Evolutionary conservation across 1,284 basidiomycete genomes (phyloP), one percentile per base, ranked within the genome.

Genomic region (Neonothopanus nambi): DNA sequence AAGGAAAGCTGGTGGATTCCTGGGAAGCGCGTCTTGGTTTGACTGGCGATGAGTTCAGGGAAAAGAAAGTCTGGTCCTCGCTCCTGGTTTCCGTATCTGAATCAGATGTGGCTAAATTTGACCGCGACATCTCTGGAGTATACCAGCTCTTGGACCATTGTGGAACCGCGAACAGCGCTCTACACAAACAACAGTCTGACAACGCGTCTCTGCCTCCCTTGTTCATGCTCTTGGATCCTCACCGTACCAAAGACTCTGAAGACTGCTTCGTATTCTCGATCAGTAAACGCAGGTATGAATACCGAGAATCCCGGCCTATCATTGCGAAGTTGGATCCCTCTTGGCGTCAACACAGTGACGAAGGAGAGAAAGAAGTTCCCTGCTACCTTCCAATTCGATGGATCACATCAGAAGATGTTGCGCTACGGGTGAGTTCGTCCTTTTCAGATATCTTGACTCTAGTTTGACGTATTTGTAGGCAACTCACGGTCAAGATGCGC

Each of bases 1-100:
- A 70, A 15, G 90, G 87, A 15, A 82, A 88, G 24, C 75, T 82
- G 6, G 89, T 95, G 0, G 88, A 90, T 7, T 85, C 89, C 2
- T 98, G 94, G 94, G 86, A 93, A 60, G 81, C 86, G 24, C 81
- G 85, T 21, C 79, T 98, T 43, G 95, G 94, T n/a, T 74, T 98
- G 13, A 75, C 76, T 39, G 77, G 77, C 3, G 82, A 82, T 11
- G 78, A 83, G 38, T 86, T 83, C 69, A 84, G 78, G 48, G 84
- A 86, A 49, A 84, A 82, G 61, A 74, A 73, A 55, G 85, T 93
- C 6, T 84, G 87, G 70, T 84, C 89, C 0, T 73, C 80, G 54
- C 59, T 97, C 37, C 73, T 83, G 56, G 71, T 98, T 30, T 71
- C 74, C 1, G 80, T 91, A 1, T 76, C 84, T 0, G 63, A 69